A percentile compares a stretch with the other conserved stretches of the same genome.
Evolutionary conservation across 2,329 filamentous ascomycete species (phyloP).

Genomic region (Apiospora malaysiana): DNA sequence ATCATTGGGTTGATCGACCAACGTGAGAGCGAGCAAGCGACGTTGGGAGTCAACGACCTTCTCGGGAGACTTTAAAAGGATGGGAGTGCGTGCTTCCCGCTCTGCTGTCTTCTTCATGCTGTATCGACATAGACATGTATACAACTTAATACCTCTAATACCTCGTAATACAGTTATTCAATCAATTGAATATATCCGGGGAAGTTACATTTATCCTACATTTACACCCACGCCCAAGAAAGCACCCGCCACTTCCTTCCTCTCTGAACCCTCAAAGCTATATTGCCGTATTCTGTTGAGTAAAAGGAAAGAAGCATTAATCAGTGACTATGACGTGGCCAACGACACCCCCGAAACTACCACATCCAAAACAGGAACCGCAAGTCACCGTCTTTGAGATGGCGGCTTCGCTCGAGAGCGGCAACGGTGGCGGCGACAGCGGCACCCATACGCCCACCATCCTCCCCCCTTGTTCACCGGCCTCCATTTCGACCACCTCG

Average conservation of each 20-base stretch:
- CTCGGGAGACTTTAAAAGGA: neutral
- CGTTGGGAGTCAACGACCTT: neutral
- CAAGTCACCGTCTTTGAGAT: neutral
- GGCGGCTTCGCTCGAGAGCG: conserved; percentile 5
- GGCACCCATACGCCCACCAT: neutral
- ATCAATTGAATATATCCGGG: no score
- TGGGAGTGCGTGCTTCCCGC: neutral
- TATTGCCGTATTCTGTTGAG: neutral
- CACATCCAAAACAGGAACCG: neutral
- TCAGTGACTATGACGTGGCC: neutral
- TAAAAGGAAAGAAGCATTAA: neutral
- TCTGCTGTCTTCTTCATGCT: no score
- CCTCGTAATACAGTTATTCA: no score
- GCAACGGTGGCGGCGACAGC: neutral
- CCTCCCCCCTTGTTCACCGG: neutral
- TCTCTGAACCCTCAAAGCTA: neutral
- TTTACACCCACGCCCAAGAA: no score
- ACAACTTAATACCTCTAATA: neutral
- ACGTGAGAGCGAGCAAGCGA: conserved; percentile 2
- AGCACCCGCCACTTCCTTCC: neutral
- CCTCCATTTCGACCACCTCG: neutral
- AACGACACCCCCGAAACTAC: neutral
- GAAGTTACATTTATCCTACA: no score
- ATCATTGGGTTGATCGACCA: conserved; percentile 10
- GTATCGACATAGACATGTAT: neutral